Evolutionary conservation across 2,329 filamentous ascomycete genomes (phyloP).

Genomic region (Arthrobotrys megalospora): DNA sequence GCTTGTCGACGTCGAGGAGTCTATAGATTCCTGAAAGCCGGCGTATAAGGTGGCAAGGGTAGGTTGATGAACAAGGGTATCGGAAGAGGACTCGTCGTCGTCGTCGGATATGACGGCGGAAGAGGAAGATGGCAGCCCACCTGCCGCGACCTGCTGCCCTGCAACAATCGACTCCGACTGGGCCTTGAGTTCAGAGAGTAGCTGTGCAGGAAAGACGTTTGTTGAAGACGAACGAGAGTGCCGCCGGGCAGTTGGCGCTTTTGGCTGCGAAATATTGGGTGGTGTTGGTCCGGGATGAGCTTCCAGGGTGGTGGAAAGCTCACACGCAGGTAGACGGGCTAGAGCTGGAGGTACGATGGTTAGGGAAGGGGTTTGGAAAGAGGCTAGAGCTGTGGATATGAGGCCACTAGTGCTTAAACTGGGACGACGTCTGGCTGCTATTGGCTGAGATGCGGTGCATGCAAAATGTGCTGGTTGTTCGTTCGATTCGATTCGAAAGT

Average conservation of each 20-base stretch:
- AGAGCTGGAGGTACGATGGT: conserved; percentile 17
- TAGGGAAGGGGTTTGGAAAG: conserved; percentile 22
- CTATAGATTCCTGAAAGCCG: conserved; percentile 56
- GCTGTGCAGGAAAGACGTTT: conserved; percentile 54
- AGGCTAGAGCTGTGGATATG: conserved; percentile 33
- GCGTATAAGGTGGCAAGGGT: conserved; percentile 52
- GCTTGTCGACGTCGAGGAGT: conserved; percentile 45
- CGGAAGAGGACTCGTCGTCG: conserved; percentile 41
- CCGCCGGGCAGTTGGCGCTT: conserved; percentile 52
- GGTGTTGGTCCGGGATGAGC: conserved; percentile 49
- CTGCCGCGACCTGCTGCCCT: conserved; percentile 34
- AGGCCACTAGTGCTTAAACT: conserved; percentile 32
- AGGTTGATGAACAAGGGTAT: conserved; percentile 23
- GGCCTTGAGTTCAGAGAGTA: conserved; percentile 56
- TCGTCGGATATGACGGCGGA: conserved; percentile 55
- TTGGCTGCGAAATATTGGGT: conserved; percentile 62
- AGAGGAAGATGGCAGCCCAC: conserved; percentile 39
- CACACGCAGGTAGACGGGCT: conserved; percentile 28
- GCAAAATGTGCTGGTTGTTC: conserved; percentile 51
- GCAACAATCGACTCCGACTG: conserved; percentile 57
- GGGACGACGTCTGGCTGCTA: conserved; percentile 41
- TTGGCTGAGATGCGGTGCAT: conserved; percentile 37
- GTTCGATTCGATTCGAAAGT: conserved; percentile 37
- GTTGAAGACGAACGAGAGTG: conserved; percentile 61
- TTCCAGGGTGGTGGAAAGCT: conserved; percentile 59